Percentiles rank a stretch among this genome's conserved stretches.
Conservation (phyloP, 192 early-diverging fungal genomes). For the Bifiguratus adelaidae region DNA sequence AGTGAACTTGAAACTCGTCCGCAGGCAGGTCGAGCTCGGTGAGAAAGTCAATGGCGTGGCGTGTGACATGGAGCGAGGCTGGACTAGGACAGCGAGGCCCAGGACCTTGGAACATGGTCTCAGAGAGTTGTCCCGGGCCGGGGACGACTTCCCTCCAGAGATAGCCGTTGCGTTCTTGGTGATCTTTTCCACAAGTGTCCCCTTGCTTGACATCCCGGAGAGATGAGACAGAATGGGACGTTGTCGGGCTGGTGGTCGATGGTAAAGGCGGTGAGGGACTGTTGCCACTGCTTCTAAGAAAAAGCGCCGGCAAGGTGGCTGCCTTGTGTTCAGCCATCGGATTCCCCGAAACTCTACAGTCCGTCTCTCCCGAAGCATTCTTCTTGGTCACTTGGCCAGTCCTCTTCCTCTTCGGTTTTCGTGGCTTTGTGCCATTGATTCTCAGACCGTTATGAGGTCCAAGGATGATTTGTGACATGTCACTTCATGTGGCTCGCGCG, state of each 20-base stretch:
- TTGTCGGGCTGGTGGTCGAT: background rate
- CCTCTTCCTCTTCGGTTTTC: conserved; percentile 2
- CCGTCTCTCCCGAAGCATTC: no score
- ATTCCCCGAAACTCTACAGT: no score
- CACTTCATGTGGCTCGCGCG: no score
- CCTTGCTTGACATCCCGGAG: no score
- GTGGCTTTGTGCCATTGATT: conserved; percentile 8
- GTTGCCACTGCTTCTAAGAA: background rate
- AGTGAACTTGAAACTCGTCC: background rate
- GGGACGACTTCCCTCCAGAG: background rate
- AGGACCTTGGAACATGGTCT: no score
- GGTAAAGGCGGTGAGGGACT: background rate
- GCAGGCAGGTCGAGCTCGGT: no score
- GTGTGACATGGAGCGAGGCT: background rate
- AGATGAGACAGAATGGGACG: background rate
- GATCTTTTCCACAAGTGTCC: no score
- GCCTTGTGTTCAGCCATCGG: background rate
- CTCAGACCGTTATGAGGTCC: conserved; percentile 8
- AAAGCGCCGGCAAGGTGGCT: background rate
- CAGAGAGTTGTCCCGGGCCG: no score
- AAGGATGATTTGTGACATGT: conserved; percentile 6
- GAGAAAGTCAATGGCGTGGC: no score
- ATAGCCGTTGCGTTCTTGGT: background rate
- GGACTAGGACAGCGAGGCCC: background rate
- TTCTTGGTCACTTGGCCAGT: background rate